phyloP scores from a whole-genome alignment of 140 eudicot species.

The Flaveria floridana region DNA sequence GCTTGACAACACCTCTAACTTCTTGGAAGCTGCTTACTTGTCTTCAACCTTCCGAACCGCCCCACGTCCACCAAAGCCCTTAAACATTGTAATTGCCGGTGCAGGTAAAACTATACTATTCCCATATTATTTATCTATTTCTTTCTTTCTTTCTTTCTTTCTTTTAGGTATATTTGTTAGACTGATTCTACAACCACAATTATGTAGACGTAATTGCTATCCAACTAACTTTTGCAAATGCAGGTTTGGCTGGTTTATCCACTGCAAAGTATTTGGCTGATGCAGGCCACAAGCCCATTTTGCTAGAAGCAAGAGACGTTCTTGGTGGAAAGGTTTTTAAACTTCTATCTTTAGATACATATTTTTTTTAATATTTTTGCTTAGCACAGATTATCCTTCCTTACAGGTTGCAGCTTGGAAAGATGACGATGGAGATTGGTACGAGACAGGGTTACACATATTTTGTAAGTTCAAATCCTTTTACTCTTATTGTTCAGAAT shows the following conservation, averaged over 20 bases:
- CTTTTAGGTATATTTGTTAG: too few species aligned
- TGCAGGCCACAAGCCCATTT: constrained; percentile 93
- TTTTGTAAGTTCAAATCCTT: constrained; percentile 60
- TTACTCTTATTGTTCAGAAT: neutral
- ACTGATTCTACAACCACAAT: neutral
- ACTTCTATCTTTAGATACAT: too few species aligned
- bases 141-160: too few species aligned
- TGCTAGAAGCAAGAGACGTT: constrained; percentile 95
- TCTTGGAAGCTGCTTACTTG: constrained; percentile 83
- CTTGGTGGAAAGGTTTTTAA: constrained; percentile 85
- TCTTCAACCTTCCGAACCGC: constrained; percentile 68
- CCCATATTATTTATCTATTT: too few species aligned
- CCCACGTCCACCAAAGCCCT: constrained; percentile 77
- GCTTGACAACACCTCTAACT: constrained; percentile 76
- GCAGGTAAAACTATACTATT: constrained; percentile 52
- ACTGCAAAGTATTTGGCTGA: constrained; percentile 97
- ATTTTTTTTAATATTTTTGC: too few species aligned
- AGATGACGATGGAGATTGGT: constrained; percentile 99
- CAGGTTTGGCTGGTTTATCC: constrained; percentile 96
- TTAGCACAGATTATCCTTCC: too few species aligned
- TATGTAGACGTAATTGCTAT: neutral
- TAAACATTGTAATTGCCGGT: constrained; percentile 85
- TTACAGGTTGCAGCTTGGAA: constrained; percentile 96
- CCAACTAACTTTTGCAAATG: constrained; percentile 4
- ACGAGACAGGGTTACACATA: constrained; percentile 96